Conservation (phyloP, 805 yeast species). For the Myxozyma monticola region DNA sequence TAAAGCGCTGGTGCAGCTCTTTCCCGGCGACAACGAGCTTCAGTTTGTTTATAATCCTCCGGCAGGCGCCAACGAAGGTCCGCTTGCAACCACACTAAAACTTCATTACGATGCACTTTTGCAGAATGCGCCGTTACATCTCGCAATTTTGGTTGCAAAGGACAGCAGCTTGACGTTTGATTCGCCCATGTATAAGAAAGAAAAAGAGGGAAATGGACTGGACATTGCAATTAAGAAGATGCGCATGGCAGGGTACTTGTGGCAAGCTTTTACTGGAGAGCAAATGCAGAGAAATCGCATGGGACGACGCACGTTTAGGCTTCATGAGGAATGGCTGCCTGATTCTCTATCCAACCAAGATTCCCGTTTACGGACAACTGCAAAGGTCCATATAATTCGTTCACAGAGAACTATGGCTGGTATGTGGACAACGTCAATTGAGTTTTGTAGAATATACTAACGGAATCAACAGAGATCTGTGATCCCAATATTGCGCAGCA, state of each 20-base stretch:
- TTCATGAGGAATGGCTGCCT: slow-evolving; percentile 61
- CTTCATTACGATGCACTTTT: slow-evolving; percentile 56
- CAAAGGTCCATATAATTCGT: slow-evolving; percentile 76
- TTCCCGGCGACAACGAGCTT: slow-evolving; percentile 65
- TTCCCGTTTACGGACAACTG: slow-evolving; percentile 50
- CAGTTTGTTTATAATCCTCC: slow-evolving; percentile 43
- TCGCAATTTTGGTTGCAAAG: slow-evolving; percentile 71
- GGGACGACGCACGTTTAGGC: slow-evolving; percentile 75
- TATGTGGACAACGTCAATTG: too few species aligned
- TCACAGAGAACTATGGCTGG: slow-evolving; percentile 60
- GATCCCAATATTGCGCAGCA: slow-evolving; percentile 87
- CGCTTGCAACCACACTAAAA: slow-evolving; percentile 30
- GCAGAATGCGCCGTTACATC: slow-evolving; percentile 74
- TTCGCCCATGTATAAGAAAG: slow-evolving; percentile 40
- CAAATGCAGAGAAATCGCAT: slow-evolving; percentile 79
- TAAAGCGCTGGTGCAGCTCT: slow-evolving; percentile 71
- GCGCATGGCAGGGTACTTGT: slow-evolving; percentile 78
- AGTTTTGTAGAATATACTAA: too few species aligned
- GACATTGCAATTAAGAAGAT: slow-evolving; percentile 70
- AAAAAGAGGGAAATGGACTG: slow-evolving; percentile 61
- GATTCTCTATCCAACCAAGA: slow-evolving; percentile 57
- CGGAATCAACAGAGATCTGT: slow-evolving; percentile 52
- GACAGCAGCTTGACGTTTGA: slow-evolving; percentile 76
- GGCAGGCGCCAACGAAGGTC: background rate
- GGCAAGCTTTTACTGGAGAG: slow-evolving; percentile 90